phyloP scores from a whole-genome alignment of 202 grass and related monocot species.

The Brachypodium distachyon region DNA sequence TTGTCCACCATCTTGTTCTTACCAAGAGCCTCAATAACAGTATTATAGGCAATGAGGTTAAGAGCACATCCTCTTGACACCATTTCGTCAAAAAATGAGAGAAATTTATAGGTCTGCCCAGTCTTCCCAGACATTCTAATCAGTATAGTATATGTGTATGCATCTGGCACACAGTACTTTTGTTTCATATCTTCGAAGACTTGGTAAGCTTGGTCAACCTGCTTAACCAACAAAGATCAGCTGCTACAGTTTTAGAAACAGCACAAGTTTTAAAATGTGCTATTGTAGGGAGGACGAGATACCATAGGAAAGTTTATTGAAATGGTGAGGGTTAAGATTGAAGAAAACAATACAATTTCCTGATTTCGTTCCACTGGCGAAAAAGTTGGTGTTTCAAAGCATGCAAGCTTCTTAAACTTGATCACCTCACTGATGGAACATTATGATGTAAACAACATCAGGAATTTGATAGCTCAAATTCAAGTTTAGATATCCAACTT shows the following conservation, averaged over 20 bases:
- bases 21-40: conserved; percentile 79
- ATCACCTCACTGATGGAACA: background rate
- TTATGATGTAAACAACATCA: background rate
- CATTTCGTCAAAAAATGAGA: conserved; percentile 85
- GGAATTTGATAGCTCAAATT: background rate
- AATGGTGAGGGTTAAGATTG: background rate
- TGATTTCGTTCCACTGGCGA: background rate
- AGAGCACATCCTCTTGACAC: conserved; percentile 46
- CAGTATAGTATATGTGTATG: conserved; percentile 85
- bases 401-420: background rate
- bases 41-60: conserved; percentile 81
- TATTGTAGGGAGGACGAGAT: background rate
- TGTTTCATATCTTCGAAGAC: conserved; percentile 96
- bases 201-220: conserved; percentile 74
- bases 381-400: background rate
- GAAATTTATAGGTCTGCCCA: conserved; percentile 48
- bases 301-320: background rate
- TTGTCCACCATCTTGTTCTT: conserved; percentile 81
- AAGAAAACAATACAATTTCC: background rate
- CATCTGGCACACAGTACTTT: conserved; percentile 57
- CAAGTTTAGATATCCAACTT: background rate
- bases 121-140: conserved; percentile 86
- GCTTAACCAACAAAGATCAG: conserved; percentile 26
- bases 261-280: background rate
- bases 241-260: background rate